Percentiles rank a stretch among this genome's conserved stretches.
Conservation (phyloP, 495 filamentous ascomycete genomes). For the Aspergillus nidulans region DNA sequence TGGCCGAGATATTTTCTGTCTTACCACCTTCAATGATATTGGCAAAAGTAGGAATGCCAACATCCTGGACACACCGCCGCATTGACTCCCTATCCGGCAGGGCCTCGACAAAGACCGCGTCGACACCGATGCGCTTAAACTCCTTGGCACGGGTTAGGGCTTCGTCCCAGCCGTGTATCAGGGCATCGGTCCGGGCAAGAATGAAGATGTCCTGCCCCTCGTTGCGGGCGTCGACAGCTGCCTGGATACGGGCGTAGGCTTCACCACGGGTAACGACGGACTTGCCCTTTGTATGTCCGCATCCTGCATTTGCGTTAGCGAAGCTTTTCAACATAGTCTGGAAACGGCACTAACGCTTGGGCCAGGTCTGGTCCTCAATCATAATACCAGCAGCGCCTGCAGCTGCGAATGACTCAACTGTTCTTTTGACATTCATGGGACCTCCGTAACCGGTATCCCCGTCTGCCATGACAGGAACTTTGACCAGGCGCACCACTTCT, state of each 20-base stretch:
- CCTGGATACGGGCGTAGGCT: constrained; percentile 37
- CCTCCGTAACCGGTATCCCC: constrained; percentile 41
- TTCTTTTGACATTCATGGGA: constrained; percentile 39
- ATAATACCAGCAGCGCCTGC: constrained; percentile 37
- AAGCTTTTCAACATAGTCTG: no score
- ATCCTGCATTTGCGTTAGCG: constrained; percentile 18
- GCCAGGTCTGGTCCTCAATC: constrained; percentile 42
- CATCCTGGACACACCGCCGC: constrained; percentile 27
- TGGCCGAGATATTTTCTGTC: constrained; percentile 37
- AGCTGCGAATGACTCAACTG: constrained; percentile 34
- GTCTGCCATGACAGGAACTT: constrained; percentile 37
- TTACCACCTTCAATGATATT: constrained; percentile 41
- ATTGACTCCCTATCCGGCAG: constrained; percentile 37
- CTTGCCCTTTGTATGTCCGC: constrained; percentile 44
- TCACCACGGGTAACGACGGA: constrained; percentile 37
- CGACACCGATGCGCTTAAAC: constrained; percentile 33
- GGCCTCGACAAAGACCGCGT: constrained; percentile 41
- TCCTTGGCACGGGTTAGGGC: constrained; percentile 32
- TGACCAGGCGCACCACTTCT: constrained; percentile 29
- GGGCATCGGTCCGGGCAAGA: constrained; percentile 35
- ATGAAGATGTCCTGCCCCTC: constrained; percentile 40
- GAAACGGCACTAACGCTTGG: constrained; percentile 24
- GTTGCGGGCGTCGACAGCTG: constrained; percentile 37
- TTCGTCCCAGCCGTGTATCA: constrained; percentile 38
- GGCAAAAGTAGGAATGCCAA: constrained; percentile 34